Evolutionary conservation across 805 yeast species (phyloP), one percentile per base, ranked within the genome.

Genomic region (Starmerella vitae): DNA sequence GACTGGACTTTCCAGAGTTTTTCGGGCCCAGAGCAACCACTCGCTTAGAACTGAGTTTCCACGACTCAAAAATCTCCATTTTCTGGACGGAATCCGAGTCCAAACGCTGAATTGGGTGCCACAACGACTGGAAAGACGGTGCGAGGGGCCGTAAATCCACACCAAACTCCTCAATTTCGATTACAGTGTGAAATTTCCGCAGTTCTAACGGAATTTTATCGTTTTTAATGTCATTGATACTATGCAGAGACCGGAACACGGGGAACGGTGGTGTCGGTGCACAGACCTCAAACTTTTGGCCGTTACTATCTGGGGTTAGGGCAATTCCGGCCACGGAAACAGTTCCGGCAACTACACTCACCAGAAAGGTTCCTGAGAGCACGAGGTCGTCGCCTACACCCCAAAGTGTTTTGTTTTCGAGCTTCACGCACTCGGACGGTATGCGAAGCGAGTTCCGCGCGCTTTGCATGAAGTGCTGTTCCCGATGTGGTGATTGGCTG

Each of bases 1-100:
- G 54, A 2, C 93, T 78, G 1, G 94, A 78, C 52, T 85, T 85
- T 1, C 96, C 96, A 1, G 83, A 68, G 45, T 78, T 79, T 53
- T 82, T 84, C 30, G 75, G 67, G 0, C 86, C 86, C 18, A 73
- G 62, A 0, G 75, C 57, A 38, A 74, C 56, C 1, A 68, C 42
- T 5, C 43, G 20, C 17, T 18, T 25, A 8, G 36, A 36, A 1
- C 30, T 33, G 6, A 36, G 42, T 19, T 28, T 18, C 59, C 59
- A 55, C 2, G 51, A 44, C 10, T 31, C 34, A 19, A 45, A 47
- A 6, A 41, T 39, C 5, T 36, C 21, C 12, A 13, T 17, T 9
- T 13, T 9, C 20, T 17, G 28, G 5, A 33, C 24, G 12, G 13
- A 7, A 10, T 42, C 17, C 8, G 9, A 13, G 2, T 29, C 36